Percentiles rank a stretch among this genome's conserved stretches.
These are phyloP conservation scores for Dioscorea alata DNA, from an alignment of 106 monocot genomes.

Conservation along the genomic window DNA sequence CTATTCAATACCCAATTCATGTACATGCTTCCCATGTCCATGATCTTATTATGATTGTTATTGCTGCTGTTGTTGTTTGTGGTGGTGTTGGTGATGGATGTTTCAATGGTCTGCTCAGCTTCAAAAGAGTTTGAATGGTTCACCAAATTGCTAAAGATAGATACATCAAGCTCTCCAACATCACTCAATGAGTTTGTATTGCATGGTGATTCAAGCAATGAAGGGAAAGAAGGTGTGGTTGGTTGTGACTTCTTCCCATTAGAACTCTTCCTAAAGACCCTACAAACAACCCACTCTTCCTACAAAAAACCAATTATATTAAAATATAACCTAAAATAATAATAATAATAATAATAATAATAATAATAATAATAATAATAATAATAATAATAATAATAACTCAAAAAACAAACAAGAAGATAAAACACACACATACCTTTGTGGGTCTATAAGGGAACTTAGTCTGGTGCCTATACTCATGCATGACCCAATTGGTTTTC, in stretches of 20 bases:
- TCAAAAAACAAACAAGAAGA: too few species aligned
- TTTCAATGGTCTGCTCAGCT: conserved; percentile 14
- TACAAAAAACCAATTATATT: conserved; percentile 1
- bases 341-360: too few species aligned
- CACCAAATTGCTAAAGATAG: conserved; percentile 20
- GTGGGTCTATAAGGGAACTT: conserved; percentile 41
- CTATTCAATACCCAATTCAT: conserved; percentile 29
- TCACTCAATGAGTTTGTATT: conserved; percentile 21
- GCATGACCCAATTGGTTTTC: conserved; percentile 87
- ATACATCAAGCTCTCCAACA: conserved; percentile 37
- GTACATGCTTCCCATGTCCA: conserved; percentile 23
- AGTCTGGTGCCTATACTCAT: conserved; percentile 58
- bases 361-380: too few species aligned
- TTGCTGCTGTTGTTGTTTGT: background rate
- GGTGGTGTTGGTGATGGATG: background rate
- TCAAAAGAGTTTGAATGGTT: conserved; percentile 8
- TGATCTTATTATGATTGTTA: background rate
- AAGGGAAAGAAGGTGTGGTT: too few species aligned
- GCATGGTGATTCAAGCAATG: conserved; percentile 24
- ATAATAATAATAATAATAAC: too few species aligned
- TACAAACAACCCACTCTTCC: conserved; percentile 79
- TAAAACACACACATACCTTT: conserved; percentile 31
- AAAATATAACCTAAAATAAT: too few species aligned
- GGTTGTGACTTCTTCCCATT: conserved; percentile 29
- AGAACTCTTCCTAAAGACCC: conserved; percentile 60